Base-by-base conservation (phyloP, 2,329 filamentous ascomycete genomes). In the Aspergillus fischeri region DNA sequence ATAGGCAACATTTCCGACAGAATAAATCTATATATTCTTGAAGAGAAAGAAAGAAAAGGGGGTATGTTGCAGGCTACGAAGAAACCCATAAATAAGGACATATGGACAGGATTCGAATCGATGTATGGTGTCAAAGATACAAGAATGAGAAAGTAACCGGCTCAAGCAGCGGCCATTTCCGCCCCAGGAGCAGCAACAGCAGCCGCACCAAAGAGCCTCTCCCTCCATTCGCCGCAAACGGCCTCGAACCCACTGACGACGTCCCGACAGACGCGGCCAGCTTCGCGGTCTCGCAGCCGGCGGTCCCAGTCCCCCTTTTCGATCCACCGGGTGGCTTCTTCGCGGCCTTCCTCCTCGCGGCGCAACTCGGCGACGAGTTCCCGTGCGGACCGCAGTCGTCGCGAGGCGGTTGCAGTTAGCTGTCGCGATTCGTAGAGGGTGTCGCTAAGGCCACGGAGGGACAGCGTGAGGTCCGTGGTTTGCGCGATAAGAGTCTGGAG, bases 401-500 rank as follows among this genome's bases (percentile, higher is more conserved):
- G 82, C 2, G 88, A 87, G 1, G 93, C 94, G 9, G 89, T 88
- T 3, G 86, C 89, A 0, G 91, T 94, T 1, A 90, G 89, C 74
- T 97, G 93, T 11, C 91, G 87, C 32, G 89, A 92, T 88, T 97
- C 96, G 74, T 97, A 93, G 35, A 99, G 81, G 3, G 91, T 92
- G 72, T 99, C 94, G 6, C 90, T 91, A 4, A 99, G 81, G 63
- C 91, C 89, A 65, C 91, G 91, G 49, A 99, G 83, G 6, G 91
- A 90, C 67, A 91, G 84, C 8, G 93, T 84, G 28, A 93, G 78
- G 60, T 92, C 89, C 27, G 84, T 79, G 0, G 89, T 92, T 61
- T 90, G 80, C 6, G 83, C 80, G 69, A 91, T 87, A 52, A 93
- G 81, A 24, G 84, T 82, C 57, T 86, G 81, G 49, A 92, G 77